A percentile compares a stretch with the other conserved stretches of the same genome.
Conservation (phyloP, 2,329 filamentous ascomycete genomes). For the Penicillium sp. region DNA sequence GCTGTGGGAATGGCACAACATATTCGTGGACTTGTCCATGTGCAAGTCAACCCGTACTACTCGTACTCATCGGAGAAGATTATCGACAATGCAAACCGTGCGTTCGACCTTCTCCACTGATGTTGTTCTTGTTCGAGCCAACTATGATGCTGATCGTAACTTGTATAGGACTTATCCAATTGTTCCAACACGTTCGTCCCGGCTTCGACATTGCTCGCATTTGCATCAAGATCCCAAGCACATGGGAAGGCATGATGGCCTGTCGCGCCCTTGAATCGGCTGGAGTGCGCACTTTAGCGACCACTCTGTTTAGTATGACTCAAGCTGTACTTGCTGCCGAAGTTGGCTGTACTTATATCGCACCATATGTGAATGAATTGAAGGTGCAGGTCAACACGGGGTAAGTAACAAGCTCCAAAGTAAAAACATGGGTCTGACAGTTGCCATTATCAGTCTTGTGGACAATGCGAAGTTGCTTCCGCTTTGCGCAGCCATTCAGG, state of each 20-base stretch:
- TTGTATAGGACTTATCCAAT: slow-evolving; percentile 50
- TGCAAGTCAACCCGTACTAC: slow-evolving; percentile 61
- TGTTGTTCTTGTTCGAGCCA: background rate
- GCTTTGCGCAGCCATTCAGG: slow-evolving; percentile 54
- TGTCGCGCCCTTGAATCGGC: slow-evolving; percentile 54
- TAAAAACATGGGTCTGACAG: background rate
- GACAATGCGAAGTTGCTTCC: slow-evolving; percentile 41
- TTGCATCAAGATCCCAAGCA: slow-evolving; percentile 64
- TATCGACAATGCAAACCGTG: slow-evolving; percentile 53
- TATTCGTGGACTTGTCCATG: slow-evolving; percentile 54
- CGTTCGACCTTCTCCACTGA: slow-evolving; percentile 9
- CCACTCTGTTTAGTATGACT: slow-evolving; percentile 61
- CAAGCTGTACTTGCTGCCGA: slow-evolving; percentile 60
- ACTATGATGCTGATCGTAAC: background rate
- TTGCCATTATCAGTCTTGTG: slow-evolving; percentile 18
- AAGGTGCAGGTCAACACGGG: slow-evolving; percentile 58
- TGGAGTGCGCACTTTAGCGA: slow-evolving; percentile 61
- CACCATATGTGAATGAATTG: slow-evolving; percentile 64
- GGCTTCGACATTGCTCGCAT: slow-evolving; percentile 50
- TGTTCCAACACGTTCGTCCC: slow-evolving; percentile 49
- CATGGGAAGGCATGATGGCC: slow-evolving; percentile 63
- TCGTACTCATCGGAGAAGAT: slow-evolving; percentile 53
- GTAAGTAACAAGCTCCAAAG: slow-evolving; percentile 14
- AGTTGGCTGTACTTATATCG: slow-evolving; percentile 60
- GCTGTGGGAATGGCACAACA: slow-evolving; percentile 53